These are phyloP conservation scores for Paramecium pentaurelia DNA, from an alignment of 73 alveolate species.

Conservation along the genomic window DNA sequence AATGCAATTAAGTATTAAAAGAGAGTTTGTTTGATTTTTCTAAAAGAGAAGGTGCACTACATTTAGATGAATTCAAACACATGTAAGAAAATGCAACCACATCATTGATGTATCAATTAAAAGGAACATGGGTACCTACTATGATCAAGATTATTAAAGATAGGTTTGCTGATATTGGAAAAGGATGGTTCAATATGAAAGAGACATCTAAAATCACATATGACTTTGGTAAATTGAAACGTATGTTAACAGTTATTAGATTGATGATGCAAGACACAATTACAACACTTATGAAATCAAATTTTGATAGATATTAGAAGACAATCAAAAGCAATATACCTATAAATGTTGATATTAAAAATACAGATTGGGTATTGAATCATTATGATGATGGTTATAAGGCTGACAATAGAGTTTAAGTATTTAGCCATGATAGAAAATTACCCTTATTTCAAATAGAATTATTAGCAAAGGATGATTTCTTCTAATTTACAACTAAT, in stretches of 20 bases:
- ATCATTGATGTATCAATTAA: conserved; percentile 78
- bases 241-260: conserved; percentile 93
- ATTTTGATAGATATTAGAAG: conserved; percentile 72
- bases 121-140: conserved; percentile 91
- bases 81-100: conserved; percentile 87
- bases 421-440: conserved; percentile 36
- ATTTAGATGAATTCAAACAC: conserved; percentile 92
- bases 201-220: conserved; percentile 96
- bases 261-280: conserved; percentile 92
- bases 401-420: background rate
- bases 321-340: conserved; percentile 73
- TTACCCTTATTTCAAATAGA: conserved; percentile 51
- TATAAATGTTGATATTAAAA: conserved; percentile 74
- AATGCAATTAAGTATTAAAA: conserved; percentile 40
- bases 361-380: conserved; percentile 74
- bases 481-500: conserved; percentile 60
- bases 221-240: conserved; percentile 96
- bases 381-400: conserved; percentile 66
- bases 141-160: conserved; percentile 87
- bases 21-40: conserved; percentile 11
- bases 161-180: conserved; percentile 93
- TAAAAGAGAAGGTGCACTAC: conserved; percentile 24
- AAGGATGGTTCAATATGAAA: conserved; percentile 97
- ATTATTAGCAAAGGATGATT: conserved; percentile 51
- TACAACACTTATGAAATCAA: conserved; percentile 30